phyloP scores from a whole-genome alignment of 177 flowering plant species.

The Telopea speciosissima region DNA sequence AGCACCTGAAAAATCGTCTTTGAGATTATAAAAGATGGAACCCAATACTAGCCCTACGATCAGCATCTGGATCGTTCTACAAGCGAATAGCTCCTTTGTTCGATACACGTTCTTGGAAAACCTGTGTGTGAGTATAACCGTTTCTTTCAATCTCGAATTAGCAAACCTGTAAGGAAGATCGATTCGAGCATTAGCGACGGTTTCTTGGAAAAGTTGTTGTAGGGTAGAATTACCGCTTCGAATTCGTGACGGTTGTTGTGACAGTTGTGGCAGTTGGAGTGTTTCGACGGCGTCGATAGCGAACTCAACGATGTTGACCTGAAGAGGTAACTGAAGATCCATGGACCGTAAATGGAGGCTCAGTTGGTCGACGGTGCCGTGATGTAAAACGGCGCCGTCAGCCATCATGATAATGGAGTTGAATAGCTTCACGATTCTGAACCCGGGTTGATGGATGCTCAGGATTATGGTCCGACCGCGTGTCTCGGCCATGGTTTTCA shows the following conservation, averaged over 20 bases:
- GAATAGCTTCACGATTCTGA: slow-evolving; percentile 73
- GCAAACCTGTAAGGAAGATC: slow-evolving; percentile 34
- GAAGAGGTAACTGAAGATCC: slow-evolving; percentile 62
- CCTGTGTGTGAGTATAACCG: slow-evolving; percentile 57
- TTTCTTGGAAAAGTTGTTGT: slow-evolving; percentile 75
- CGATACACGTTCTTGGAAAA: slow-evolving; percentile 73
- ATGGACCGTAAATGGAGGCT: slow-evolving; percentile 30
- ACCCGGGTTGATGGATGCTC: slow-evolving; percentile 92
- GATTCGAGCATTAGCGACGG: slow-evolving; percentile 7
- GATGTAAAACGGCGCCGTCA: slow-evolving; percentile 69
- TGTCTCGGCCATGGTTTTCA: slow-evolving; percentile 80
- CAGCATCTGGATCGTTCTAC: slow-evolving; percentile 70
- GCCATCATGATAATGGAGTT: slow-evolving; percentile 65
- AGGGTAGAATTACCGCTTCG: slow-evolving; percentile 43
- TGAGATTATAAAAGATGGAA: slow-evolving; percentile 60
- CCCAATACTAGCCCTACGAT: slow-evolving; percentile 72
- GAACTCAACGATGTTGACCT: slow-evolving; percentile 68
- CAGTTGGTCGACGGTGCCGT: slow-evolving; percentile 72
- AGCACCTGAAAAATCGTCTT: slow-evolving; percentile 49
- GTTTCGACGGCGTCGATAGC: slow-evolving; percentile 79
- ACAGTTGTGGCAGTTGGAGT: slow-evolving; percentile 18
- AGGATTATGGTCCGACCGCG: slow-evolving; percentile 69
- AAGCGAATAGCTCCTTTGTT: slow-evolving; percentile 74
- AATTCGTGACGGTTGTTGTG: slow-evolving; percentile 1
- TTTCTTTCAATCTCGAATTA: slow-evolving; percentile 58